Conservation (phyloP, 179 eudicot genomes). For the Drosera spatulata region DNA sequence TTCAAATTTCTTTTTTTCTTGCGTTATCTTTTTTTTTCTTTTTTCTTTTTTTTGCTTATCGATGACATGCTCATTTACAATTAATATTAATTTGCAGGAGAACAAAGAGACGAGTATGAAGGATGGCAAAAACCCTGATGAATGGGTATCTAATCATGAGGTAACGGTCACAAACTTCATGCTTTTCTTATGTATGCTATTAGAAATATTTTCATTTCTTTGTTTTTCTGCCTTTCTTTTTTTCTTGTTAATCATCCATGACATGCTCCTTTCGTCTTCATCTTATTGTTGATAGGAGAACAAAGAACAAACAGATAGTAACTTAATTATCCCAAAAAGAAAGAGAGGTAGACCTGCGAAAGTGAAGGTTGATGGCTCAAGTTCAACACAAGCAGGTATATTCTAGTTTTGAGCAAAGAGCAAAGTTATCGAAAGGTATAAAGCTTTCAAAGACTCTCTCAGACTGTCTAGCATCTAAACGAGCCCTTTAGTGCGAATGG, state of each 20-base stretch:
- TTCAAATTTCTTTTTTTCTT: too few relatives aligned
- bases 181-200: too few relatives aligned
- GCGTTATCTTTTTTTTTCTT: too few relatives aligned
- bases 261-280: not conserved
- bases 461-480: not conserved
- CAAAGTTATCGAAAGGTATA: too few relatives aligned
- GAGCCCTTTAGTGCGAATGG: too few relatives aligned
- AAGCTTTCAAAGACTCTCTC: not conserved
- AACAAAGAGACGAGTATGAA: constrained; percentile 5
- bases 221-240: not conserved
- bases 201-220: not conserved
- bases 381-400: constrained; percentile 18
- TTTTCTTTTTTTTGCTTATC: too few relatives aligned
- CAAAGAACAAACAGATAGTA: constrained; percentile 18
- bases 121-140: constrained; percentile 9
- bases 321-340: constrained; percentile 23
- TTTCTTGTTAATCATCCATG: not conserved
- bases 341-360: constrained; percentile 39
- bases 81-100: too few relatives aligned
- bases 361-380: constrained; percentile 15
- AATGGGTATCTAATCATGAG: constrained; percentile 1
- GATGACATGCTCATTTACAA: too few relatives aligned
- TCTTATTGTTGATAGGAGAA: not conserved
- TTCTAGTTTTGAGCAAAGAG: not conserved
- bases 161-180: too few relatives aligned